phyloP scores from a whole-genome alignment of 805 yeast species.

The Wickerhamiella bombiphila region DNA sequence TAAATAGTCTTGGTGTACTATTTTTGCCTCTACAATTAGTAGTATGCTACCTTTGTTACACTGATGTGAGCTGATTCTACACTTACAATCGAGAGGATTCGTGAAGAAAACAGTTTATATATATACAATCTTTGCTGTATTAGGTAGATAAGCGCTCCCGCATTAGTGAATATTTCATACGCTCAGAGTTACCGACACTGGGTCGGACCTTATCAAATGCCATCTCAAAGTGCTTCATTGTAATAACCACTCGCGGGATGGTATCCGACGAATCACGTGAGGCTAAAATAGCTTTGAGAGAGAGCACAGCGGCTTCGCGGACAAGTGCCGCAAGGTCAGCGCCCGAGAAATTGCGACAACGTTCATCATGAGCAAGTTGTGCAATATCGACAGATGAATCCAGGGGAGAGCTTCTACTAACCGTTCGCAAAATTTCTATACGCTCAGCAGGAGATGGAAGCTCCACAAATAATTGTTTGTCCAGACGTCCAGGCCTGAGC shows the following conservation, averaged over 20 bases:
- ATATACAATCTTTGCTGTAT: too few relatives aligned
- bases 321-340: conserved; percentile 89
- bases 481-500: conserved; percentile 93
- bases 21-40: too few relatives aligned
- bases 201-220: conserved; percentile 75
- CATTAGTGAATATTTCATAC: conserved; percentile 58
- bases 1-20: too few relatives aligned
- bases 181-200: conserved; percentile 76
- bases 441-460: conserved; percentile 70
- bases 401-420: conserved; percentile 64
- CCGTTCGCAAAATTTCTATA: conserved; percentile 64
- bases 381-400: conserved; percentile 44
- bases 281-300: conserved; percentile 32
- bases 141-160: conserved; percentile 45
- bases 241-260: conserved; percentile 34
- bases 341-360: conserved; percentile 85
- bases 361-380: conserved; percentile 52
- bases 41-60: too few relatives aligned
- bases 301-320: conserved; percentile 85
- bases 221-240: conserved; percentile 45
- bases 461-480: conserved; percentile 82
- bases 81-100: too few relatives aligned
- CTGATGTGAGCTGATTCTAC: too few relatives aligned
- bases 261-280: conserved; percentile 24
- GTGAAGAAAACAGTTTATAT: too few relatives aligned